Base-by-base conservation (phyloP, 805 yeast genomes). In the Candida vaughaniae region DNA sequence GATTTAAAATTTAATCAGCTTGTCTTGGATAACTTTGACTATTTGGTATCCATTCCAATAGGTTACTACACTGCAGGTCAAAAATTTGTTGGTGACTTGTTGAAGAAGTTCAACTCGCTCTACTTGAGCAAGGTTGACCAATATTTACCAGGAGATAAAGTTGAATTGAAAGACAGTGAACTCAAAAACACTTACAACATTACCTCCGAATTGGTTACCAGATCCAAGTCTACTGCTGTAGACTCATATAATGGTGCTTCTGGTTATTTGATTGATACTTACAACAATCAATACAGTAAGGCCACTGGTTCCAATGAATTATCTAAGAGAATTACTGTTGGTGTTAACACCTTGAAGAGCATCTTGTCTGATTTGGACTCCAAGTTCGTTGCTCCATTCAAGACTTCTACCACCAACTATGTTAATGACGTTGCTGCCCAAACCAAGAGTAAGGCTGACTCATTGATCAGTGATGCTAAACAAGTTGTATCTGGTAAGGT, bases 321-420 rank as follows among this genome's bases (percentile, higher is more conserved):
- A 6, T 39, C 44, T 2, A 41, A 45, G 23, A 48, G 54, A 16
- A 58, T 62, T 30, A 42, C 57, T 29, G 39, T 30, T n/a, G 39
- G 32, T 10, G 23, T 38, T 14, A 33, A 29, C 7, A 33, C 44
- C n/a, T 17, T 31, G 11, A 29, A 34, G 18, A 22, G 33, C 19
- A 16, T 45, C 15, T 31, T 26, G 14, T 19, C 3, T 16, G 49
- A 45, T 39, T 55, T 67, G 38, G 62, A 65, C 46, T 51, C 58
- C 25, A 60, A 56, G 29, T 65, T 56, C 51, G 53, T 68, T 33
- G 61, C 59, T 45, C 73, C 73, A 20, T 58, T 66, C 47, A 61
- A 59, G 47, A 48, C 53, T 30, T 64, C 64, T 47, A 65, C 73
- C 27, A 62, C 62, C 40, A 64, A 49, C 36, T 64, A 63, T 46